Conservation (phyloP, 1,139 yeast genomes). For the Lodderomyces elongisporus region DNA sequence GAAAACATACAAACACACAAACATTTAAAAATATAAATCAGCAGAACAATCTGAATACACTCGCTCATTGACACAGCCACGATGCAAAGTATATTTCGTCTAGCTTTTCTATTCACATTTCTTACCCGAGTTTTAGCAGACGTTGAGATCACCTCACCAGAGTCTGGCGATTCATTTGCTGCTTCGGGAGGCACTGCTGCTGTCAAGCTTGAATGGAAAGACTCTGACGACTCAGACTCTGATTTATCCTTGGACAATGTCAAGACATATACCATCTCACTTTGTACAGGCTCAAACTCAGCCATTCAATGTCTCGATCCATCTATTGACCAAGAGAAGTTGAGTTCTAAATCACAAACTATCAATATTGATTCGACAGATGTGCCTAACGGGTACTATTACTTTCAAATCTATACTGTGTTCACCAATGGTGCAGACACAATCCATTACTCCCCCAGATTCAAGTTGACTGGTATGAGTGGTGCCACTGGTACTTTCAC, state of each 20-base stretch:
- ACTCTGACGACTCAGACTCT: constrained; percentile 41
- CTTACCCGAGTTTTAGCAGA: constrained; percentile 36
- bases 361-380: constrained; percentile 37
- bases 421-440: constrained; percentile 44
- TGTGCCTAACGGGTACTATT: constrained; percentile 63
- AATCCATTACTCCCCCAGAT: constrained; percentile 69
- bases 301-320: constrained; percentile 40
- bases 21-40: too few relatives aligned
- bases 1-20: too few relatives aligned
- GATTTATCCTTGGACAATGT: constrained; percentile 34
- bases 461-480: constrained; percentile 62
- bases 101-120: background rate
- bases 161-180: constrained; percentile 41
- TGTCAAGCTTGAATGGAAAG: constrained; percentile 55
- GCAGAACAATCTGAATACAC: too few relatives aligned
- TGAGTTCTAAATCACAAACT: constrained; percentile 25
- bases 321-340: constrained; percentile 13
- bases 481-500: constrained; percentile 44
- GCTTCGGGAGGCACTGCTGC: constrained; percentile 46
- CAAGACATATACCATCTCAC: constrained; percentile 43
- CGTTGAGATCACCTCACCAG: constrained; percentile 52
- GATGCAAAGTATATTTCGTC: background rate
- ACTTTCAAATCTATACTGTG: constrained; percentile 55
- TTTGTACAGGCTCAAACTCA: constrained; percentile 59
- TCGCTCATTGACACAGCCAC: constrained; percentile 1